phyloP scores from a whole-genome alignment of 805 yeast genomes.

The Lipomyces yamanashiensis region DNA sequence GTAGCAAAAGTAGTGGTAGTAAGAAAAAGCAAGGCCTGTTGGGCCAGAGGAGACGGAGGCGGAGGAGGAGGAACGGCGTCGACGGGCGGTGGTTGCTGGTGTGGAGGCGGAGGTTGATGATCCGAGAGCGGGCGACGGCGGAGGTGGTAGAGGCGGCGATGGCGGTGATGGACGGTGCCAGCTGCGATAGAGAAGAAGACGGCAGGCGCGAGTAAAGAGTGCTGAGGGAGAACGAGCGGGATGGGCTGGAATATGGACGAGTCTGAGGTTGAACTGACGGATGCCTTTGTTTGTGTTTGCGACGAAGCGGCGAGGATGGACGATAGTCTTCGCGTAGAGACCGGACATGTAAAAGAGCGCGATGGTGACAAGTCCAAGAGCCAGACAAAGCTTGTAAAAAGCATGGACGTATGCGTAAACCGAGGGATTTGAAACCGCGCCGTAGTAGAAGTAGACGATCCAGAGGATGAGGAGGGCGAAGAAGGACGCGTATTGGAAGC shows the following conservation, averaged over 20 bases:
- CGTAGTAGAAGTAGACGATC: slow-evolving; percentile 43
- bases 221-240: slow-evolving; percentile 24
- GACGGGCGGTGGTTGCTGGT: slow-evolving; percentile 12
- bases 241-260: slow-evolving; percentile 40
- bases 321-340: slow-evolving; percentile 83
- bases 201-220: slow-evolving; percentile 50
- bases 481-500: slow-evolving; percentile 66
- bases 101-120: slow-evolving; percentile 9
- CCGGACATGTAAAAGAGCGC: slow-evolving; percentile 84
- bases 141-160: neutral
- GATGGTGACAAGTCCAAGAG: slow-evolving; percentile 67
- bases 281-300: slow-evolving; percentile 87
- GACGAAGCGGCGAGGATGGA: slow-evolving; percentile 77
- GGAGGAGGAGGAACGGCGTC: slow-evolving; percentile 30
- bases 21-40: slow-evolving; percentile 8
- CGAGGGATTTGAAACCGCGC: slow-evolving; percentile 43
- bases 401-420: slow-evolving; percentile 46
- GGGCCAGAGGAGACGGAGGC: slow-evolving; percentile 20
- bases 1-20: slow-evolving; percentile 30
- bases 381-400: slow-evolving; percentile 52
- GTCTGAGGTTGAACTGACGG: slow-evolving; percentile 65
- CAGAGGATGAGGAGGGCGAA: slow-evolving; percentile 41
- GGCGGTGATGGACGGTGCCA: slow-evolving; percentile 18
- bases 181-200: slow-evolving; percentile 18
- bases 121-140: slow-evolving; percentile 7